phyloP scores from a whole-genome alignment of 768 basidiomycete genomes.

The Tylopilus vinaceipallidus region DNA sequence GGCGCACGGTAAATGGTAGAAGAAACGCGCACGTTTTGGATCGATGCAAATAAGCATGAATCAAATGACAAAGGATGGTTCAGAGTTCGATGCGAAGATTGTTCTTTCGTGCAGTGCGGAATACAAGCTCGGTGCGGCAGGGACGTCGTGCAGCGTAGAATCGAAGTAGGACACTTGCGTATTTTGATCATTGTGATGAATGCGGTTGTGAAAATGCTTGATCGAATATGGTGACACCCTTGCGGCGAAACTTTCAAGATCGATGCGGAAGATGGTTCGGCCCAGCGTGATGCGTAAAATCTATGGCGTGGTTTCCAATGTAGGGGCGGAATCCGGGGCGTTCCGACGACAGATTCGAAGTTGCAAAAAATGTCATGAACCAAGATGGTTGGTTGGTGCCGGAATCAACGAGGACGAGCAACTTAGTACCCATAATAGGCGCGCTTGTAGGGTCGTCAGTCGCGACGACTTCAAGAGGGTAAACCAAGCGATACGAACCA shows the following conservation, averaged over 20 bases:
- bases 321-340: slow-evolving; percentile 12
- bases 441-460: slow-evolving; percentile 39
- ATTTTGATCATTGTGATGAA: slow-evolving; percentile 23
- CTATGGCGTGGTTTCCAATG: slow-evolving; percentile 25
- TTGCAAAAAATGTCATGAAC: slow-evolving; percentile 28
- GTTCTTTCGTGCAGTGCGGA: slow-evolving; percentile 26
- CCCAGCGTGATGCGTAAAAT: slow-evolving; percentile 24
- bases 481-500: slow-evolving; percentile 37
- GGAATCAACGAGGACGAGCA: slow-evolving; percentile 4
- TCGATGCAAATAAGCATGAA: slow-evolving; percentile 35
- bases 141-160: slow-evolving; percentile 17
- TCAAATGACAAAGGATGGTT: slow-evolving; percentile 29
- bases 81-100: slow-evolving; percentile 36
- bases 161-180: slow-evolving; percentile 27
- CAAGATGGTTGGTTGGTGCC: slow-evolving; percentile 28
- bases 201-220: slow-evolving; percentile 24
- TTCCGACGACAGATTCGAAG: slow-evolving; percentile 20
- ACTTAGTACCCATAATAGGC: slow-evolving; percentile 61
- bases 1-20: slow-evolving; percentile 26
- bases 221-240: slow-evolving; percentile 20
- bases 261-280: slow-evolving; percentile 28
- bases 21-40: slow-evolving; percentile 30
- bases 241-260: slow-evolving; percentile 29
- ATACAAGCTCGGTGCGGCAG: slow-evolving; percentile 19
- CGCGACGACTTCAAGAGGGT: slow-evolving; percentile 6